Base-by-base conservation (phyloP, 2,329 filamentous ascomycete species). In the Raffaelea deltoideospora region DNA sequence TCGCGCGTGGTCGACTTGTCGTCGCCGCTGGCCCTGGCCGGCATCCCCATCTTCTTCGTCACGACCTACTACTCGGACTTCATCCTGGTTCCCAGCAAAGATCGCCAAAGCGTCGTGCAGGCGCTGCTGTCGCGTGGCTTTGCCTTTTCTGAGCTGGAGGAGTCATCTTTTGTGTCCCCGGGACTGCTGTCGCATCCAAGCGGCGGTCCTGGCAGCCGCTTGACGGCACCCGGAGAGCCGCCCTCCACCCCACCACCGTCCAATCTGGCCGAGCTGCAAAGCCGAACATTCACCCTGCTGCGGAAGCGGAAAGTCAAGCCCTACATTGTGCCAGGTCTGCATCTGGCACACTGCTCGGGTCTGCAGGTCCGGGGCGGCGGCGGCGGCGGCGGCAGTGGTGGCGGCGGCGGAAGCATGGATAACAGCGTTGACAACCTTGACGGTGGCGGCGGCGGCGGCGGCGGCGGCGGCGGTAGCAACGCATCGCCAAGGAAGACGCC, bases 41-140 rank as follows among this genome's bases (percentile, higher is more conserved):
- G 85, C 48, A 90, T 96, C 36, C 83, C 88, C 37, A 93, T 98
- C 52, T 95, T 96, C 65, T 96, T 96, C 68, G 93, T 95, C 55
- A 95, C 88, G 4, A 95, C 86, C 23, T 98, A 96, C 59, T 96
- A 93, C 59, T 90, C 83, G 24, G 88, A 98, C 60, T 96, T 94
- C 58, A 92, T 98, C 48, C 69, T 96, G 26, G 85, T 95, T 1
- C 87, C 90, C 1, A 68, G 68, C 37, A 81, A 77, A 51, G 76
- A 80, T 49, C 76, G 79, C 35, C 61, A 70, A 20, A 78, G 76
- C 28, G 87, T 96, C 33, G 74, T 85, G 24, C 67, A 76, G 40
- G 80, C 85, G 0, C 65, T 96, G 5, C 67, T 88, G 41, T 72
- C 76, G 15, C 74, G 80, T 33, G 86, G 86, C 1, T 95, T 95